Evolutionary conservation across 768 basidiomycete genomes (phyloP).

Genomic region (Lactarius indigo): DNA sequence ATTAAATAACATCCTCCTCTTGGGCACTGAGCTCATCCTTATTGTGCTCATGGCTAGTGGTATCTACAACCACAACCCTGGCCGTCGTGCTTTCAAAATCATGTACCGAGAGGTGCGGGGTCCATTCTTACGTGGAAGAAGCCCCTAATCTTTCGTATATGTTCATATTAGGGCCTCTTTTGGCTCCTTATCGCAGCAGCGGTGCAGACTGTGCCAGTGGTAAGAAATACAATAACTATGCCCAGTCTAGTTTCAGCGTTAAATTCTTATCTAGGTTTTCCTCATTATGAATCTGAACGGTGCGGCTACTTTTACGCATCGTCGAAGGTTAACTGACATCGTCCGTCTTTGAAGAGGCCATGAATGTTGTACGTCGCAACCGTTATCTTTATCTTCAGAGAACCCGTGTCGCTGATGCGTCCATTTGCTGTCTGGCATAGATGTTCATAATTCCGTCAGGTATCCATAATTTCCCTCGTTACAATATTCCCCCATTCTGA

Average conservation of each 20-base stretch:
- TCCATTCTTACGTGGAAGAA: not conserved
- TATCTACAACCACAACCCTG: conserved; percentile 10
- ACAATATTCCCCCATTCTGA: conserved; percentile 1
- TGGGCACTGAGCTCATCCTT: conserved; percentile 5
- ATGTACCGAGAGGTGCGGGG: conserved; percentile 20
- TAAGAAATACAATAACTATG: not conserved
- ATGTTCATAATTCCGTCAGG: conserved; percentile 19
- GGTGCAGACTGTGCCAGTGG: conserved; percentile 15
- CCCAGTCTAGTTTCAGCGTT: not conserved
- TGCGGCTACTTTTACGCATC: not conserved
- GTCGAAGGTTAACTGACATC: not conserved
- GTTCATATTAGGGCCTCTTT: conserved; percentile 12
- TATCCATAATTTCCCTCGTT: not conserved
- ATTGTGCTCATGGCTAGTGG: conserved; percentile 12
- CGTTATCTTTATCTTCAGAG: not conserved
- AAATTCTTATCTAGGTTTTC: conserved; percentile 13
- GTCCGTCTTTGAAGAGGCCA: conserved; percentile 1
- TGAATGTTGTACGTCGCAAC: conserved; percentile 19
- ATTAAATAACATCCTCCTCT: not conserved
- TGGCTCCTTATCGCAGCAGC: conserved; percentile 15
- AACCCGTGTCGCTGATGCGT: not conserved
- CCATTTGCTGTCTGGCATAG: not conserved
- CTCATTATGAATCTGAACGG: conserved; percentile 18
- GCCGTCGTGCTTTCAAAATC: conserved; percentile 8
- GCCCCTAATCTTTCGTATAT: not conserved